A percentile compares a stretch with the other conserved stretches of the same genome.
phyloP scores from a whole-genome alignment of 2,329 filamentous ascomycete genomes.

The Helicocarpus griseus region DNA sequence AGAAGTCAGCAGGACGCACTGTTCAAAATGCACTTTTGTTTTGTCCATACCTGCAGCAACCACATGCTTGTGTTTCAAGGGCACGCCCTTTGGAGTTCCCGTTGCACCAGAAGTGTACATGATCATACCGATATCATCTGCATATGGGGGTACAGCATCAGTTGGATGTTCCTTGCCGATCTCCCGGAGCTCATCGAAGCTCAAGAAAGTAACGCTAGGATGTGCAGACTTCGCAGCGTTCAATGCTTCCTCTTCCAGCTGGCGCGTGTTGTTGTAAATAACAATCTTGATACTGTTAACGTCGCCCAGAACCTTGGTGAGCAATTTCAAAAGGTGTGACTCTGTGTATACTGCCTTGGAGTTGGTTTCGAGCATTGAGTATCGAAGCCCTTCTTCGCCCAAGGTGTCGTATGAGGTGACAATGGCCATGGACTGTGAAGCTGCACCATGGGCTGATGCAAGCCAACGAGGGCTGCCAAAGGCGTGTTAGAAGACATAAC shows the following conservation, averaged over 20 bases:
- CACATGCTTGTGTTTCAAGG: constrained; percentile 68
- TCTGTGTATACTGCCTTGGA: constrained; percentile 24
- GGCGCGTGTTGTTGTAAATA: constrained; percentile 44
- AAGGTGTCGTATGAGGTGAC: constrained; percentile 57
- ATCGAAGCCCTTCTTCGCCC: constrained; percentile 22
- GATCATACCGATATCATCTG: constrained; percentile 66
- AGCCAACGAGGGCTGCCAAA: constrained; percentile 3
- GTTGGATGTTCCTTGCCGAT: constrained; percentile 57
- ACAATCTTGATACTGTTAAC: constrained; percentile 42
- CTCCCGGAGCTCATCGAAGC: constrained; percentile 47
- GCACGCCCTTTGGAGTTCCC: constrained; percentile 73
- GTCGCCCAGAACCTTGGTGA: constrained; percentile 43
- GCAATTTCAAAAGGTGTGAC: constrained; percentile 33
- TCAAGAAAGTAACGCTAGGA: constrained; percentile 30
- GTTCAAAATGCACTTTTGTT: no score
- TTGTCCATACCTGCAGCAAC: constrained; percentile 58
- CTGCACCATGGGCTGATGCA: constrained; percentile 34
- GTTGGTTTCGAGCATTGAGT: constrained; percentile 21
- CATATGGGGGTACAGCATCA: constrained; percentile 60
- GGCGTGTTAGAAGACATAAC: background rate
- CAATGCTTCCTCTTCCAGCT: constrained; percentile 38
- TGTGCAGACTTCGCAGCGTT: constrained; percentile 41
- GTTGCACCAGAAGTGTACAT: constrained; percentile 75
- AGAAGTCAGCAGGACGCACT: background rate
- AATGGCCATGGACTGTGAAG: constrained; percentile 76